Evolutionary conservation across 169 alveolate genomes (phyloP), one percentile per base, ranked within the genome.

Genomic region (Babesia ovata): DNA sequence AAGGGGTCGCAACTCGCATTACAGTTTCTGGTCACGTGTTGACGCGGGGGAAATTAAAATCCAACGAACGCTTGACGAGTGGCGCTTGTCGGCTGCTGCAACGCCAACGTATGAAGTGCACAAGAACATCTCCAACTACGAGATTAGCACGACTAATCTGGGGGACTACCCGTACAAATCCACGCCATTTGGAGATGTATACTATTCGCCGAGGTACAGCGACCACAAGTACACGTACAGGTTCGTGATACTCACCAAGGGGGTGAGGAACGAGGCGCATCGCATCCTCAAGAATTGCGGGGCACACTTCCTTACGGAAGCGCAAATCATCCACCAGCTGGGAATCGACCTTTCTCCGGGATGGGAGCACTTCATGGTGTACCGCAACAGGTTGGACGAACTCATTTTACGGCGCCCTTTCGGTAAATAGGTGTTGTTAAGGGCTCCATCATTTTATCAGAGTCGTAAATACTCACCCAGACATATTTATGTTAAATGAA

Each of bases 331-430:
- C 1, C 92, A 91, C 54, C 91, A 88, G 21, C 77, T 92, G 29
- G 91, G 91, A 24, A 92, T 92, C 26, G 94, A 86, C 29, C 70
- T 92, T 29, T 90, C 94, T 0, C 93, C 91, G 44, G 96, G 96
- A 33, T 92, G 96, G 96, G 91, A 91, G 69, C 96, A 92, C 79
- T 92, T 92, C 60, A 92, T 92, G 96, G 81, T 87, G 46, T 92
- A 84, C 77, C 88, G 89, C 76, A 90, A 89, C 45, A 77, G 86
- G 61, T 78, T 92, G 59, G 89, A 91, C 45, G 96, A 92, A 63
- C 90, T 92, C 14, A 92, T 92, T 52, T 83, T 92, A 46, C 67
- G 96, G 50, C 75, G 90, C 1, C 78, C 67, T 14, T 28, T 73
- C 13, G 62, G 57, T 11, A 83, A 50, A 50, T 76, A 76, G 53